These are phyloP conservation scores for Dysphania ambrosioides DNA, from an alignment of 148 eudicot species.

Conservation along the genomic window DNA sequence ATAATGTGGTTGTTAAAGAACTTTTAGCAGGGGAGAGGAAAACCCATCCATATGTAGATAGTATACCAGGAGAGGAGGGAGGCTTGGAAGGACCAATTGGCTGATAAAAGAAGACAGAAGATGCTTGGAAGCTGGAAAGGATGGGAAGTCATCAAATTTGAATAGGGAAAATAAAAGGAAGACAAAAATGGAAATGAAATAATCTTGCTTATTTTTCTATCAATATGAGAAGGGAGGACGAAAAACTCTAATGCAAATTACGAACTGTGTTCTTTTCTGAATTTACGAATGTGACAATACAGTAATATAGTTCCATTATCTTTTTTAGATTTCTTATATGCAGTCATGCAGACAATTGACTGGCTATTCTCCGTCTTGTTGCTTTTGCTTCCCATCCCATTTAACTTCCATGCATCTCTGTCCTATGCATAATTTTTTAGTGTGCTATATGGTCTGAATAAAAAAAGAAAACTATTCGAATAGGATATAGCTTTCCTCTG, in stretches of 20 bases:
- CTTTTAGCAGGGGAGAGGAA: neutral
- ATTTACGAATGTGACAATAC: neutral
- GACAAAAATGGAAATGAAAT: neutral
- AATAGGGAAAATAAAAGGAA: too few relatives aligned
- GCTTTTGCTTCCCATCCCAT: neutral
- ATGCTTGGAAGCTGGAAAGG: too few relatives aligned
- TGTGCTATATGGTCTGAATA: constrained; percentile 1
- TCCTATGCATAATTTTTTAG: neutral
- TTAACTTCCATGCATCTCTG: neutral
- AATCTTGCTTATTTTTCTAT: neutral
- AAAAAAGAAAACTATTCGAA: neutral
- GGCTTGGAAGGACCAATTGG: neutral
- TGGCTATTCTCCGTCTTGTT: neutral
- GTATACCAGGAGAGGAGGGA: neutral
- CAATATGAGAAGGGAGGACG: neutral
- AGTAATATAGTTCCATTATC: neutral
- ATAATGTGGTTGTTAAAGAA: too few relatives aligned
- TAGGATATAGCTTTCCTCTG: neutral
- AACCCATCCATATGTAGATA: neutral
- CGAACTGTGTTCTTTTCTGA: neutral
- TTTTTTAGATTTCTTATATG: neutral
- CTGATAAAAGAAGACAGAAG: neutral
- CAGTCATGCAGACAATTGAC: neutral
- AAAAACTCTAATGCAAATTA: neutral
- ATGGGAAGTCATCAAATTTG: neutral